Evolutionary conservation across 2,329 filamentous ascomycete species (phyloP), one percentile per base, ranked within the genome.

Genomic region (Fusarium ambrosium): DNA sequence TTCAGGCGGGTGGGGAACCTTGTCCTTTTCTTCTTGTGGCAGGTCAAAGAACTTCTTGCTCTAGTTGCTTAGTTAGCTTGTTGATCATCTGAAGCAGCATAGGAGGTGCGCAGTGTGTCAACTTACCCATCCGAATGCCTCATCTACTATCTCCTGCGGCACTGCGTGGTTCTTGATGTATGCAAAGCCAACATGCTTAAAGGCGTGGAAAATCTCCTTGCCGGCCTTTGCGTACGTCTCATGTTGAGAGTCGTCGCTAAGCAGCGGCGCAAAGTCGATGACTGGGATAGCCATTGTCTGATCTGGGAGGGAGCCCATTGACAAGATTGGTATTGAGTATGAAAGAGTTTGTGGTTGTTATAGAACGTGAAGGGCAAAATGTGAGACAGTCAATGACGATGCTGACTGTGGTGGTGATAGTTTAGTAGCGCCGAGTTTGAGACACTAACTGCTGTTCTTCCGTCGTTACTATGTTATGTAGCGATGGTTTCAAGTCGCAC

Each of bases 121-220:
- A 56, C 70, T 34, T 64, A 81, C 78, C 82, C 81, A 84, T 18
- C 41, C 34, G 62, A 86, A 86, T 0, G 84, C 84, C 36, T 84
- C 81, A 2, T 83, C 76, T 3, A 86, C 74, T 2, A 82, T 65
- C 1, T 81, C 77, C 7, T 78, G 73, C 1, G 83, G 77, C 1
- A 86, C 76, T 4, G 80, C 79, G 62, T 83, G 81, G 66, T 83
- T 82, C 65, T 78, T 66, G 32, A 84, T 73, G 39, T 83, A 83
- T 2, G 79, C 81, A 62, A 84, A 83, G 2, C 82, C 82, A 1
- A 79, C 69, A 24, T 78, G 70, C 20, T 76, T 78, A 55, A 83
- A 83, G 1, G 82, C 81, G 27, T 80, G 72, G 27, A 76, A 78
- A 18, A 81, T 64, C 10, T 75, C 62, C 13, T 68, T 67, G 4